phyloP scores from a whole-genome alignment of 2,329 filamentous ascomycete genomes.

The Aspergillus clavatus region DNA sequence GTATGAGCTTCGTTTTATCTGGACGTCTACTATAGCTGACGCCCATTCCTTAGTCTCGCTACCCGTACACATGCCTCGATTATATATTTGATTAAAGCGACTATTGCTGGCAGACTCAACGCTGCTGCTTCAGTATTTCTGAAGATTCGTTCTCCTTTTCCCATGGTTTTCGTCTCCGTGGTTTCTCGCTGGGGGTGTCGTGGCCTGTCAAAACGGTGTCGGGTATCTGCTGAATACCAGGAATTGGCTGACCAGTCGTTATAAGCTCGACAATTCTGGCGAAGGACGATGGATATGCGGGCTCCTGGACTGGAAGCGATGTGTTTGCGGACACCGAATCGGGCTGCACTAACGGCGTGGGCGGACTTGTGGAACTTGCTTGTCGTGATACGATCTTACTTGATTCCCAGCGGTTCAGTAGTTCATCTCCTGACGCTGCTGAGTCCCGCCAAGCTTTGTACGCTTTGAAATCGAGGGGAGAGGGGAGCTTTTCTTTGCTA shows the following conservation, averaged over 20 bases:
- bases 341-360: conserved; percentile 5
- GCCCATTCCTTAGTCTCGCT: no score
- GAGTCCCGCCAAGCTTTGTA: conserved; percentile 61
- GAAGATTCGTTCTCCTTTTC: conserved; percentile 53
- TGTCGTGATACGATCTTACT: conserved; percentile 5
- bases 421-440: conserved; percentile 8
- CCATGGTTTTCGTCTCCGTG: conserved; percentile 69
- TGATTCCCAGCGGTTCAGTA: conserved; percentile 1
- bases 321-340: conserved; percentile 6
- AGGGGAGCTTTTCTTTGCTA: conserved; percentile 35
- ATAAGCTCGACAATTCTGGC: conserved; percentile 82
- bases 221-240: conserved; percentile 82
- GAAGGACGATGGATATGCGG: conserved; percentile 76
- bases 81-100: background rate
- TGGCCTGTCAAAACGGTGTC: conserved; percentile 69
- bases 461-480: conserved; percentile 57
- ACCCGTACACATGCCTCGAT: background rate
- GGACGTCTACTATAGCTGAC: no score
- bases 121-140: background rate
- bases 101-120: background rate
- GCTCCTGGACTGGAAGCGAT: conserved; percentile 43
- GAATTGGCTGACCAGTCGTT: conserved; percentile 73
- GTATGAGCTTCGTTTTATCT: no score
- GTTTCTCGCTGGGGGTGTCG: conserved; percentile 52
- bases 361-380: conserved; percentile 4